These are phyloP conservation scores for Aspergillus viridinutans DNA, from an alignment of 2,329 filamentous ascomycete species.

Conservation along the genomic window DNA sequence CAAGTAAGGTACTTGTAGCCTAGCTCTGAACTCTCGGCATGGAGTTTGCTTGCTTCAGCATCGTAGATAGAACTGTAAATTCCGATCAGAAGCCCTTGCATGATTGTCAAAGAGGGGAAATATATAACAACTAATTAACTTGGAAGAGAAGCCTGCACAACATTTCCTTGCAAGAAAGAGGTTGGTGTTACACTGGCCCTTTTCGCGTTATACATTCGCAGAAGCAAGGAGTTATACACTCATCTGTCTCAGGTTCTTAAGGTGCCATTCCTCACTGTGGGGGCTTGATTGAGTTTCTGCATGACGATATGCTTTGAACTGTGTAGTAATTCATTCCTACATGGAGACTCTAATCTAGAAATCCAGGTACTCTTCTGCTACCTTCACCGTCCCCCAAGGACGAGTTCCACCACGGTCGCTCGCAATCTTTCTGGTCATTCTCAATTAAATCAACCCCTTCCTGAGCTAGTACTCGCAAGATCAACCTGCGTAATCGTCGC, in stretches of 20 bases:
- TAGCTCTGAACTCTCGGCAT: neutral
- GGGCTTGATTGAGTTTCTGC: neutral
- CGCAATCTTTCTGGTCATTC: constrained; percentile 9
- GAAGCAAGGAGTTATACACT: neutral
- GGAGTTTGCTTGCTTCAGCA: neutral
- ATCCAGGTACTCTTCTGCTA: neutral
- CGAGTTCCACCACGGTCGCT: constrained; percentile 4
- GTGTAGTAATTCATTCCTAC: neutral
- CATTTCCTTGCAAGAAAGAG: too few relatives aligned
- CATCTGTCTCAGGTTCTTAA: neutral
- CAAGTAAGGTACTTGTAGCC: neutral
- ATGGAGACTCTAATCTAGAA: neutral
- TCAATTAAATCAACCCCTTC: constrained; percentile 19
- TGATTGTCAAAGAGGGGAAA: neutral
- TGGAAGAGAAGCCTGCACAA: neutral
- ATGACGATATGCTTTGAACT: neutral
- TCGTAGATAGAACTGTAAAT: neutral
- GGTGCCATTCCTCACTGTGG: neutral
- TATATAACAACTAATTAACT: neutral
- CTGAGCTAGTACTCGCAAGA: constrained; percentile 13
- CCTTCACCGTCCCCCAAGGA: neutral
- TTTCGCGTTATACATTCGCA: neutral
- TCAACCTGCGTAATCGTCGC: constrained; percentile 3
- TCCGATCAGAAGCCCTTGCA: neutral
- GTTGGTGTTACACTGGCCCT: neutral